phyloP scores from a whole-genome alignment of 2,329 filamentous ascomycete species.

The Colletotrichum endophyticum region DNA sequence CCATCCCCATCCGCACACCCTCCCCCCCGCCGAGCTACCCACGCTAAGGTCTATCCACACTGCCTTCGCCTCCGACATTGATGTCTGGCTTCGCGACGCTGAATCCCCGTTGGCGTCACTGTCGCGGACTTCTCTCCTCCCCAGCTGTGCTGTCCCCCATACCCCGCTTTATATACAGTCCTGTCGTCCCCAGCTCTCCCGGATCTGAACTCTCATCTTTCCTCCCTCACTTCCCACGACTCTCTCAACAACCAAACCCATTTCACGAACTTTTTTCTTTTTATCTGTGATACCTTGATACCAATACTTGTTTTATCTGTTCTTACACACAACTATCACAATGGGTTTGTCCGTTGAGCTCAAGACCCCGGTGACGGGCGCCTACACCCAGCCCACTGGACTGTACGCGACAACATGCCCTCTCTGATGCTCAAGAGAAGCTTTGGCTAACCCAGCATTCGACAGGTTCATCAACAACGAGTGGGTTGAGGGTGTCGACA shows the following conservation, averaged over 20 bases:
- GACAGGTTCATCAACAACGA: conserved; percentile 90
- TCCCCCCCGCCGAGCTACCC: neutral
- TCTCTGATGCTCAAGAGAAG: neutral
- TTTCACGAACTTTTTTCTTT: neutral
- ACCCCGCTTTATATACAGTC: conserved; percentile 22
- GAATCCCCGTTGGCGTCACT: neutral
- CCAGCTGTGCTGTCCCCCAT: neutral
- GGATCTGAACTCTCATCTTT: neutral
- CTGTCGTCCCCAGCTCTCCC: neutral
- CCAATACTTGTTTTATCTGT: conserved; percentile 7
- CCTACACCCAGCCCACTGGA: conserved; percentile 64
- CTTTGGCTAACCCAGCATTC: neutral
- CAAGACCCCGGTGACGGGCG: conserved; percentile 69
- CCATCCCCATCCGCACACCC: neutral
- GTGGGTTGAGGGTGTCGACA: conserved; percentile 82
- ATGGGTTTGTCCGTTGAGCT: conserved; percentile 64
- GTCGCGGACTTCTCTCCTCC: conserved; percentile 10
- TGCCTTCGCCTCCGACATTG: conserved; percentile 3
- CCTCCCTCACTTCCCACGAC: neutral
- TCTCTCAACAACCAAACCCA: neutral
- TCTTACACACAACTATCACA: conserved; percentile 2
- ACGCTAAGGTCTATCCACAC: neutral
- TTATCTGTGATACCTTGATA: conserved; percentile 10
- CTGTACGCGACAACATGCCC: conserved; percentile 51
- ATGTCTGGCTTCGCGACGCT: conserved; percentile 2